Conservation (phyloP, 2,329 filamentous ascomycete genomes). For the Xylariaceae sp. region DNA sequence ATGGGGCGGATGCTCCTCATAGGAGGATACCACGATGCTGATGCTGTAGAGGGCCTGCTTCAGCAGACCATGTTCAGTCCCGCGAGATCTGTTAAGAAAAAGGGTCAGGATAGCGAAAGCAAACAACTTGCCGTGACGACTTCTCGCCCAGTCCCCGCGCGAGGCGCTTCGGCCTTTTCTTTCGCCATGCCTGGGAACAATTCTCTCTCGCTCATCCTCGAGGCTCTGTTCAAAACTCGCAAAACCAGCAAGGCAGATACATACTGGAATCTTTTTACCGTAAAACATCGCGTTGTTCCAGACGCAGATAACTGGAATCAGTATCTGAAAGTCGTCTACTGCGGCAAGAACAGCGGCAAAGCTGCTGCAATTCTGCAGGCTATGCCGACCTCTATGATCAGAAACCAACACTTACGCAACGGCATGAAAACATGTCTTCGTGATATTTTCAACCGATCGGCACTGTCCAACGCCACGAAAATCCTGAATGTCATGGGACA, state of each 20-base stretch:
- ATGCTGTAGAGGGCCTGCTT: conserved; percentile 69
- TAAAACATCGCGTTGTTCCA: conserved; percentile 56
- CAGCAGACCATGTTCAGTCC: conserved; percentile 65
- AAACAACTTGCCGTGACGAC: background rate
- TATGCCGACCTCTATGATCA: conserved; percentile 43
- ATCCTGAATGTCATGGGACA: conserved; percentile 60
- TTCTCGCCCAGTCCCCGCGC: conserved; percentile 6
- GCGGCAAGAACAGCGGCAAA: conserved; percentile 59
- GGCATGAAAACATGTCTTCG: conserved; percentile 68
- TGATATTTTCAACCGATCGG: conserved; percentile 70
- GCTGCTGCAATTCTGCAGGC: conserved; percentile 53
- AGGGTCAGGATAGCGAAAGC: conserved; percentile 24
- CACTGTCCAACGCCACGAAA: conserved; percentile 57
- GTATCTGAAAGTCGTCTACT: conserved; percentile 62
- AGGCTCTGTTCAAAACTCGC: conserved; percentile 55
- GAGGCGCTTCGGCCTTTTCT: conserved; percentile 20
- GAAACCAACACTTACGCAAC: conserved; percentile 57
- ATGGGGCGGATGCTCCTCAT: conserved; percentile 76
- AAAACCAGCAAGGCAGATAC: conserved; percentile 56
- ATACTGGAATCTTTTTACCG: conserved; percentile 74
- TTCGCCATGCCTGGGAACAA: conserved; percentile 47
- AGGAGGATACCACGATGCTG: conserved; percentile 57
- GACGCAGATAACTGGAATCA: conserved; percentile 65
- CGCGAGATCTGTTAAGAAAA: conserved; percentile 20
- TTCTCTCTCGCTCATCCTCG: conserved; percentile 63